Conservation (phyloP, 345 rosid species). For the Dipteronia dyeriana region DNA sequence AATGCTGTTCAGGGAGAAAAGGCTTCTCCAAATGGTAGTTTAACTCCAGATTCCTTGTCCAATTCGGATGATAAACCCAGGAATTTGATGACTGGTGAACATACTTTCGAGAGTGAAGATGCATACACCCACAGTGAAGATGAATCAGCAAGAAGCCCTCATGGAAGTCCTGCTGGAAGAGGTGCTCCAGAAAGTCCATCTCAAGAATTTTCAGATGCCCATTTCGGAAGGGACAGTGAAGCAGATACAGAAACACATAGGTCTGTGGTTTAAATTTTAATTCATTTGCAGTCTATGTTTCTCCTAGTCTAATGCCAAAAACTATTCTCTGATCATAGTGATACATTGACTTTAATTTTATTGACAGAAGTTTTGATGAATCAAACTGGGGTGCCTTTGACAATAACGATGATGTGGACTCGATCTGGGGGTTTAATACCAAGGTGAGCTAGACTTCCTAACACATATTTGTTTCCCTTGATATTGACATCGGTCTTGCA, state of each 20-base stretch:
- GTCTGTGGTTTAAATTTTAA: conserved; percentile 31
- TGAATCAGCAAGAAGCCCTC: conserved; percentile 85
- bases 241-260: conserved; percentile 56
- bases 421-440: conserved; percentile 87
- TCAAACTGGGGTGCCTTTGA: conserved; percentile 95
- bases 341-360: conserved; percentile 13
- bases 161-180: conserved; percentile 69
- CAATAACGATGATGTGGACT: conserved; percentile 84
- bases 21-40: conserved; percentile 52
- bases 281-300: background rate
- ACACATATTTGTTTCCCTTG: background rate
- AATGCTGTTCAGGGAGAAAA: conserved; percentile 52
- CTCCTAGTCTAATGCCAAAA: background rate
- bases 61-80: conserved; percentile 49
- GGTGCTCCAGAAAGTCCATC: conserved; percentile 64
- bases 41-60: conserved; percentile 51
- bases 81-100: conserved; percentile 47
- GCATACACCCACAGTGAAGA: conserved; percentile 70
- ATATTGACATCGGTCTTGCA: background rate
- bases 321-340: conserved; percentile 8
- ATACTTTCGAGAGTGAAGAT: conserved; percentile 59
- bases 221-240: conserved; percentile 61
- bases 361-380: conserved; percentile 74
- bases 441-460: conserved; percentile 56
- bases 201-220: conserved; percentile 56